A percentile compares a stretch with the other conserved stretches of the same genome.
phyloP scores from a whole-genome alignment of 495 filamentous ascomycete species.

The Talaromyces trachyspermus region DNA sequence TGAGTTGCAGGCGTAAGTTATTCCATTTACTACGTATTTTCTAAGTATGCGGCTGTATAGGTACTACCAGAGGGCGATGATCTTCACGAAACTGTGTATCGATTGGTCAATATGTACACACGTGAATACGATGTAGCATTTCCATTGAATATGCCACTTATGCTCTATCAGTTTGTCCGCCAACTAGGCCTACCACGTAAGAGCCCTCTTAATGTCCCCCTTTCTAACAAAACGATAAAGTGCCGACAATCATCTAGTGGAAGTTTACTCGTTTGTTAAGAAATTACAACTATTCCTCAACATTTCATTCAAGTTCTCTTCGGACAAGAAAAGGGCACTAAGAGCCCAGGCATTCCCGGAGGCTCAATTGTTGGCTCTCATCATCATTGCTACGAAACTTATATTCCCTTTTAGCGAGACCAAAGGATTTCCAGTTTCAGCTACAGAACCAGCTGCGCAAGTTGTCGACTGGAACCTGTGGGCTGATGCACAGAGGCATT shows the following conservation, averaged over 20 bases:
- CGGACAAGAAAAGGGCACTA: slow-evolving; percentile 17
- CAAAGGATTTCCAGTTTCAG: slow-evolving; percentile 45
- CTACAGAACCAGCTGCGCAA: slow-evolving; percentile 52
- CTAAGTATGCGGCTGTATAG: slow-evolving; percentile 18
- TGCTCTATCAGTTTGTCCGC: slow-evolving; percentile 63
- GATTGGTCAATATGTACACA: slow-evolving; percentile 54
- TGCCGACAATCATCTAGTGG: slow-evolving; percentile 40
- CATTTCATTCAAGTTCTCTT: slow-evolving; percentile 50
- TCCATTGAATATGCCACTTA: slow-evolving; percentile 58
- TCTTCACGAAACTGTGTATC: slow-evolving; percentile 56
- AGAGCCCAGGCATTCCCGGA: slow-evolving; percentile 56
- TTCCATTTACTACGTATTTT: slow-evolving; percentile 11
- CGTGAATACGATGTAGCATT: slow-evolving; percentile 61
- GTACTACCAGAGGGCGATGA: slow-evolving; percentile 40
- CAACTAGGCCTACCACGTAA: slow-evolving; percentile 72
- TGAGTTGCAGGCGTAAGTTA: slow-evolving; percentile 23
- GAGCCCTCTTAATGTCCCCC: too few relatives aligned
- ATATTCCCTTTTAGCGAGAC: slow-evolving; percentile 66
- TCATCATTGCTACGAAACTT: slow-evolving; percentile 76
- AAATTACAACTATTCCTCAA: slow-evolving; percentile 50
- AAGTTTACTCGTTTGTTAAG: slow-evolving; percentile 58
- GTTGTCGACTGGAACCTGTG: slow-evolving; percentile 68
- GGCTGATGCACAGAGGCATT: slow-evolving; percentile 45
- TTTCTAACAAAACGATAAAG: too few relatives aligned
- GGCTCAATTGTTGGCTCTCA: slow-evolving; percentile 55